Conservation (phyloP, 2,329 filamentous ascomycete genomes). For the Orbilia ellipsospora region DNA sequence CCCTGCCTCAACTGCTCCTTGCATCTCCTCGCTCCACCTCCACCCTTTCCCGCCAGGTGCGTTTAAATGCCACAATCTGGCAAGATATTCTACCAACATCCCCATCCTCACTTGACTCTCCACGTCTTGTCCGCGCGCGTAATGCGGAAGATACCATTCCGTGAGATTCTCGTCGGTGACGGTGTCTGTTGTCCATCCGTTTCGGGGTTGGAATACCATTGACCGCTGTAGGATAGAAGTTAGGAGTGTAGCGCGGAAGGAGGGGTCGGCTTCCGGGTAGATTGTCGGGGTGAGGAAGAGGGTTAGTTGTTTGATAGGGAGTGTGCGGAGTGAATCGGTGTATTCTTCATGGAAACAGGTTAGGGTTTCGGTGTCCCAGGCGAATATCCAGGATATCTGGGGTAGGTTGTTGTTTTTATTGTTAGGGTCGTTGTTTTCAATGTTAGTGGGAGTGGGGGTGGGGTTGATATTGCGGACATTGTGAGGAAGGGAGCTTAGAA, state of each 20-base stretch:
- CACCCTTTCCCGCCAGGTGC: neutral
- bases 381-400: slow-evolving; percentile 44
- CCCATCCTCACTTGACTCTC: slow-evolving; percentile 35
- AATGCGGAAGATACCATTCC: slow-evolving; percentile 30
- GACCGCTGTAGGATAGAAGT: slow-evolving; percentile 22
- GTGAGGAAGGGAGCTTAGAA: slow-evolving; percentile 9
- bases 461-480: neutral
- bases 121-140: slow-evolving; percentile 27
- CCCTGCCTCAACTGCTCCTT: slow-evolving; percentile 34
- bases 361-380: slow-evolving; percentile 33
- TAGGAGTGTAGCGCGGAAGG: slow-evolving; percentile 28
- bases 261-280: slow-evolving; percentile 11
- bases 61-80: slow-evolving; percentile 17
- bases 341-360: slow-evolving; percentile 45
- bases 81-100: slow-evolving; percentile 25
- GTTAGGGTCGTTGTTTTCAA: slow-evolving; percentile 18
- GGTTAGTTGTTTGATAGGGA: slow-evolving; percentile 31
- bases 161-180: slow-evolving; percentile 11
- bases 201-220: slow-evolving; percentile 30
- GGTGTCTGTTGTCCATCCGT: slow-evolving; percentile 25
- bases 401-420: slow-evolving; percentile 9
- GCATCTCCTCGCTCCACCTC: slow-evolving; percentile 28
- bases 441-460: neutral
- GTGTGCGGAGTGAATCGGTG: slow-evolving; percentile 32
- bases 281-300: slow-evolving; percentile 29